Evolutionary conservation across 2,329 filamentous ascomycete genomes (phyloP).

Genomic region (Ciborinia camelliae): DNA sequence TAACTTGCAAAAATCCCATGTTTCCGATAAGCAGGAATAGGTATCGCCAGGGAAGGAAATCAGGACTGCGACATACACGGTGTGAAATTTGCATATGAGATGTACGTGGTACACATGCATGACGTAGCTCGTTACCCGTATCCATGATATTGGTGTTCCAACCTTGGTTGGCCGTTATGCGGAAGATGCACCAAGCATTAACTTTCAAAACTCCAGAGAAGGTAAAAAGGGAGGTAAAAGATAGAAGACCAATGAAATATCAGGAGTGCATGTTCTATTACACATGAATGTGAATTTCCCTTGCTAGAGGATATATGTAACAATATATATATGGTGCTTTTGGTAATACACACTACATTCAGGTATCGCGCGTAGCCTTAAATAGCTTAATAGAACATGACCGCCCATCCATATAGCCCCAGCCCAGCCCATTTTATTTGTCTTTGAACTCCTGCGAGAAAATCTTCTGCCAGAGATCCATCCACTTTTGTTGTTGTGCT

Average conservation of each 20-base stretch:
- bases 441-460: slow-evolving; percentile 47
- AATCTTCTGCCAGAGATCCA: slow-evolving; percentile 70
- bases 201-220: not conserved
- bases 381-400: not conserved
- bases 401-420: not conserved
- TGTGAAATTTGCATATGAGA: too few relatives aligned
- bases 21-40: too few relatives aligned
- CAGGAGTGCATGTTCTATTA: not conserved
- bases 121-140: too few relatives aligned
- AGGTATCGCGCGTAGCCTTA: slow-evolving; percentile 2
- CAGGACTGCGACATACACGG: too few relatives aligned
- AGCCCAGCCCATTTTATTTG: slow-evolving; percentile 23
- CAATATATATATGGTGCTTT: not conserved
- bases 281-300: not conserved
- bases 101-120: too few relatives aligned
- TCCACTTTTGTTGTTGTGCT: slow-evolving; percentile 67
- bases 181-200: too few relatives aligned
- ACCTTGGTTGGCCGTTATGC: too few relatives aligned
- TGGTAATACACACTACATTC: not conserved
- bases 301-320: not conserved
- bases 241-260: not conserved
- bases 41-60: too few relatives aligned
- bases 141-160: too few relatives aligned
- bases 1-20: too few relatives aligned
- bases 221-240: not conserved